Percentiles rank a stretch among this genome's conserved stretches.
Conservation (phyloP, 2,329 filamentous ascomycete genomes). For the Xylaria arbuscula region DNA sequence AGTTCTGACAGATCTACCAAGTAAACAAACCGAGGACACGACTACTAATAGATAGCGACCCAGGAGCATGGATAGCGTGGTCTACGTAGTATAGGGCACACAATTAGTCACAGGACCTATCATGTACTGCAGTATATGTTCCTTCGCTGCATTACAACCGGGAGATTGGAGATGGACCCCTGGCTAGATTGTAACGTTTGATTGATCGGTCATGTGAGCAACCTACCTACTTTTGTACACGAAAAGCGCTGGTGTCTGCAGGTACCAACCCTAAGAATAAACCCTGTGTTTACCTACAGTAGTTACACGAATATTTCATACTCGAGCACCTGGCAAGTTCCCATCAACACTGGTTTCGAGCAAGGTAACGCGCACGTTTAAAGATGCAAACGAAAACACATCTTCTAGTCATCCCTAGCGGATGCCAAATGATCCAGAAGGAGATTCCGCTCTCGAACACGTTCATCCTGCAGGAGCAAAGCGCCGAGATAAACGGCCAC, state of each 20-base stretch:
- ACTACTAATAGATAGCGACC: conserved; percentile 16
- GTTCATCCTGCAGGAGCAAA: too few relatives aligned
- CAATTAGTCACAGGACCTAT: conserved; percentile 16
- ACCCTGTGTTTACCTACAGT: too few relatives aligned
- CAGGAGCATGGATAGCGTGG: conserved; percentile 15
- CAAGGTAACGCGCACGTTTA: background rate
- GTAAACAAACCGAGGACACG: background rate
- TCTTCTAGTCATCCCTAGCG: background rate
- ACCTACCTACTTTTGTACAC: conserved; percentile 27
- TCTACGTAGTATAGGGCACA: conserved; percentile 6
- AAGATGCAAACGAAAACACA: too few relatives aligned
- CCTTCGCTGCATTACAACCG: too few relatives aligned
- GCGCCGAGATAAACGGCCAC: too few relatives aligned
- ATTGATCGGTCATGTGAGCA: conserved; percentile 31
- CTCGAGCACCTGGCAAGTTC: too few relatives aligned
- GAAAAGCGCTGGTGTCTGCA: background rate
- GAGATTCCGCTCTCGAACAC: too few relatives aligned
- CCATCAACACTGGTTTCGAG: background rate
- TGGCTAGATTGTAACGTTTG: conserved; percentile 38
- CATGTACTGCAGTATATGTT: too few relatives aligned
- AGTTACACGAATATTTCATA: too few relatives aligned
- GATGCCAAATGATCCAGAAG: too few relatives aligned
- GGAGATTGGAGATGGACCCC: background rate
- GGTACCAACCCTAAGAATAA: conserved; percentile 16
- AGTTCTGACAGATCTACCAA: background rate